phyloP scores from a whole-genome alignment of 2,329 filamentous ascomycete genomes.

The Aspergillus texensis region DNA sequence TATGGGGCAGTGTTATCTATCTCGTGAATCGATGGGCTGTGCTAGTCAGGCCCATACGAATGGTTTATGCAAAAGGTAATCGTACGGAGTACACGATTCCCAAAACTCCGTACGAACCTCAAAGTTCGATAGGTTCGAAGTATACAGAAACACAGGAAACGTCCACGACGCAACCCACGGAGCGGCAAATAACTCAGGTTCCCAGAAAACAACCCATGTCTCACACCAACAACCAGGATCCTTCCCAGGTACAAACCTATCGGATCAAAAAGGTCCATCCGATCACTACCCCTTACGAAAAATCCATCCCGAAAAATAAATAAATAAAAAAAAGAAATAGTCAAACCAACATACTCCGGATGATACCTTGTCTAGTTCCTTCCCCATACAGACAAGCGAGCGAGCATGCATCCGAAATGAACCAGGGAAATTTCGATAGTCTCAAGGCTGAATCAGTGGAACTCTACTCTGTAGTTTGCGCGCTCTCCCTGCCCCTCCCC shows the following conservation, averaged over 20 bases:
- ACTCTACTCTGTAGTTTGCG: neutral
- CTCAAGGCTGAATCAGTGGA: slow-evolving; percentile 2
- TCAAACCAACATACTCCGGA: neutral
- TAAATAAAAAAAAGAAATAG: neutral
- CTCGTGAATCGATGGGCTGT: neutral
- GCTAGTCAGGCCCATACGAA: neutral
- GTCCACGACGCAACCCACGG: neutral
- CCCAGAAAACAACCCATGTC: neutral
- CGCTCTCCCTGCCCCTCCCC: slow-evolving; percentile 13
- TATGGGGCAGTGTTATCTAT: neutral
- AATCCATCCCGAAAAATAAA: neutral
- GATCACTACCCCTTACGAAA: neutral
- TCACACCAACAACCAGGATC: neutral
- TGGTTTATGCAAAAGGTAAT: neutral
- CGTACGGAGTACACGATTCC: neutral
- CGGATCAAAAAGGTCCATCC: neutral
- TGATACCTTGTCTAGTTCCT: neutral
- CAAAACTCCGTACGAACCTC: neutral
- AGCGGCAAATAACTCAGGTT: neutral
- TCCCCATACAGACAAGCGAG: neutral
- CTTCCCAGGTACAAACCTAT: neutral
- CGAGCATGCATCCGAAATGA: neutral
- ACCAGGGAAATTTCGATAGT: slow-evolving; percentile 4
- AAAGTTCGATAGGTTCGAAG: neutral
- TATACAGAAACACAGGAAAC: neutral